A percentile compares a stretch with the other conserved stretches of the same genome.
phyloP scores from a whole-genome alignment of 2,329 filamentous ascomycete genomes.

The Talaromyces sp. region DNA sequence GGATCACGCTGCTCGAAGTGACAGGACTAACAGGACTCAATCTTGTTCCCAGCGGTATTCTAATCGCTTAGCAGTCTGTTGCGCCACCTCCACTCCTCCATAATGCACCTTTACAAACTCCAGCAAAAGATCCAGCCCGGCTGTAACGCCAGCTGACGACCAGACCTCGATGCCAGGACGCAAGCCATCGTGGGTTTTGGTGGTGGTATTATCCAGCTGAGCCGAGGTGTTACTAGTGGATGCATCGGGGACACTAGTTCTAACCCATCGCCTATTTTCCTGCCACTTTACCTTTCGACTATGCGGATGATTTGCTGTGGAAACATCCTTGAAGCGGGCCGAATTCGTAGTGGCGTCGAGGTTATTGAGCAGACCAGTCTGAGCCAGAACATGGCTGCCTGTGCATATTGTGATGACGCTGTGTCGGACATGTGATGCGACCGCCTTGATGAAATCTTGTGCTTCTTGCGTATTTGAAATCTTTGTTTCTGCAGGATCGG shows the following conservation, averaged over 20 bases:
- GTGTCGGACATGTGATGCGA: conserved; percentile 12
- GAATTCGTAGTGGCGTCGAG: conserved; percentile 14
- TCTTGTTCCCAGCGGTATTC: conserved; percentile 8
- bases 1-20: not conserved
- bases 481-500: not conserved
- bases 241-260: conserved; percentile 8
- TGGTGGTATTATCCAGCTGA: not conserved
- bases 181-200: not conserved
- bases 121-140: conserved; percentile 8
- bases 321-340: conserved; percentile 10
- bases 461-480: conserved; percentile 11
- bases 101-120: conserved; percentile 12
- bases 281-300: conserved; percentile 13
- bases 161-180: conserved; percentile 9
- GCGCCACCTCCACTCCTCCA: not conserved
- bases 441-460: conserved; percentile 7
- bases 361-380: conserved; percentile 12
- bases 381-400: conserved; percentile 12
- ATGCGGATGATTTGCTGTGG: conserved; percentile 10
- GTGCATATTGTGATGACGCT: conserved; percentile 15
- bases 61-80: conserved; percentile 7
- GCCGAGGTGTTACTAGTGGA: not conserved
- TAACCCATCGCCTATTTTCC: conserved; percentile 6
- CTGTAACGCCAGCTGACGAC: conserved; percentile 12
- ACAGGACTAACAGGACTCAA: not conserved